phyloP scores from a whole-genome alignment of 116 monocot genomes.

The Papilionanthe hybrid region DNA sequence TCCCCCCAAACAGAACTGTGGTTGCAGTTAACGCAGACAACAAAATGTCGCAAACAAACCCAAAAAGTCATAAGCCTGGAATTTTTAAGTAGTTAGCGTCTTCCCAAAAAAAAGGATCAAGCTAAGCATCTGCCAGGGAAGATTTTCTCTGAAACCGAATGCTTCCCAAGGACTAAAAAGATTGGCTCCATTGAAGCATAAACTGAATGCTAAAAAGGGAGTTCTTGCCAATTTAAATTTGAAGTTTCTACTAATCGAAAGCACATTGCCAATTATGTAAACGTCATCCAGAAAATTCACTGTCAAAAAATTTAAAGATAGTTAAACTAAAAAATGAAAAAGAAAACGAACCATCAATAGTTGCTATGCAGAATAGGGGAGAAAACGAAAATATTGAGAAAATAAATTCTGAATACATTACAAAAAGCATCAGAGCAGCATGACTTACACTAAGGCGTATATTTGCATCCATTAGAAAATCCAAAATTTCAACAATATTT shows the following conservation, averaged over 20 bases:
- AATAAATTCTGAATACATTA: neutral
- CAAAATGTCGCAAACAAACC: no score
- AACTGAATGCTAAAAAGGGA: neutral
- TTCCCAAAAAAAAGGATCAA: no score
- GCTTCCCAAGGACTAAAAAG: no score
- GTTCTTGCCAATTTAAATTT: neutral
- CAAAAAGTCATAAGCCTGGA: no score
- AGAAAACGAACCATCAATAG: neutral
- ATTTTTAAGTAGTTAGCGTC: no score
- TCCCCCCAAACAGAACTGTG: no score
- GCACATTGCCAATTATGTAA: neutral
- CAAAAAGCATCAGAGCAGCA: neutral
- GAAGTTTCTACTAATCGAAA: neutral
- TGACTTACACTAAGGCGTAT: constrained; percentile 74
- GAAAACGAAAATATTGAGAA: neutral
- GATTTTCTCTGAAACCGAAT: no score
- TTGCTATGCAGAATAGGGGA: neutral
- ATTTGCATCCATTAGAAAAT: constrained; percentile 95
- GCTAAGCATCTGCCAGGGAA: no score
- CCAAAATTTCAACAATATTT: constrained; percentile 61
- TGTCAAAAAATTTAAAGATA: neutral
- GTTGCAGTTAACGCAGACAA: no score
- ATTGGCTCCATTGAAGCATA: no score
- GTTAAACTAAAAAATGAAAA: neutral
- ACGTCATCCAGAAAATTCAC: neutral